Percentiles rank a stretch among this genome's conserved stretches.
phyloP scores from a whole-genome alignment of 2,329 filamentous ascomycete species.

The Trichoderma simmonsii region DNA sequence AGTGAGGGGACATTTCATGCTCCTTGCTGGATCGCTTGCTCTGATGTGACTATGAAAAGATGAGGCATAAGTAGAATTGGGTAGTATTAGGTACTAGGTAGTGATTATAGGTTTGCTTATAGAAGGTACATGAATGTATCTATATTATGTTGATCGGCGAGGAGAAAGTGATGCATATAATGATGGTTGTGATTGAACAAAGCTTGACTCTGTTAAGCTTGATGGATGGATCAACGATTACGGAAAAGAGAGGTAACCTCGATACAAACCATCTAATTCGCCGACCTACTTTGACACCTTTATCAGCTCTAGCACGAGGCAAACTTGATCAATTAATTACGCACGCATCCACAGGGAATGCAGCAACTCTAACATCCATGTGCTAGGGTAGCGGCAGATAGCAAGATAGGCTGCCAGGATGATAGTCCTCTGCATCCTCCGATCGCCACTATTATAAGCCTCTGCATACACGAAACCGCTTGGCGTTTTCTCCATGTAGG shows the following conservation, averaged over 20 bases:
- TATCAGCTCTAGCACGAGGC: neutral
- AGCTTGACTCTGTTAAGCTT: neutral
- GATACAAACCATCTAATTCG: neutral
- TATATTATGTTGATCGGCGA: neutral
- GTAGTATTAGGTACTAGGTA: neutral
- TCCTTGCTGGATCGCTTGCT: neutral
- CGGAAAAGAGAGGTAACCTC: neutral
- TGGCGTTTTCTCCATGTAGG: neutral
- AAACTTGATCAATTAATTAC: neutral
- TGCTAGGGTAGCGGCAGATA: neutral
- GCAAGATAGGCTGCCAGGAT: neutral
- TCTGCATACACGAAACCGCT: neutral
- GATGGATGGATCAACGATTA: neutral
- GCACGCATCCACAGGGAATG: neutral
- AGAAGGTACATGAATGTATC: neutral
- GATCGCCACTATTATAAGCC: neutral
- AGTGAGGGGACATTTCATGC: neutral
- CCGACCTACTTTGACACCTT: neutral
- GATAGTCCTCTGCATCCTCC: neutral
- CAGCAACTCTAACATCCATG: neutral
- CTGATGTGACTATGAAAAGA: neutral
- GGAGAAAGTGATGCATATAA: neutral
- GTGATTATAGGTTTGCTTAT: neutral
- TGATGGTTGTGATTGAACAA: neutral
- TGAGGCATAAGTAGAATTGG: neutral